These are phyloP conservation scores for Ophiognomonia clavigignenti-juglandacearum DNA, from an alignment of 2,329 filamentous ascomycete species.

Conservation along the genomic window DNA sequence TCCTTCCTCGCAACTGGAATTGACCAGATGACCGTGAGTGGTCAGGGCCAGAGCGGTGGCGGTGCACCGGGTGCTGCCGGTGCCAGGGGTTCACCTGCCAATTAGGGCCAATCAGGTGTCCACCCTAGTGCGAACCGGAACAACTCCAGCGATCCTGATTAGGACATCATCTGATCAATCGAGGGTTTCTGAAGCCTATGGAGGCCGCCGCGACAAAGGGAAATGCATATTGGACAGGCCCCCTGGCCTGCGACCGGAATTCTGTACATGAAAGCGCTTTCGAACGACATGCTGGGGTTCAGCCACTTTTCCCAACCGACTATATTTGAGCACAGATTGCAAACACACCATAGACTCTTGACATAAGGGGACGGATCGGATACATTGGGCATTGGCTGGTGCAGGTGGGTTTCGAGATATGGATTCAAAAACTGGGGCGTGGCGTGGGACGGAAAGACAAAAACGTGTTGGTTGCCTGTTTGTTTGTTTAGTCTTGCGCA, in stretches of 20 bases:
- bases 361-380: background rate
- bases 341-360: background rate
- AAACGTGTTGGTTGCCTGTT: background rate
- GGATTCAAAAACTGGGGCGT: background rate
- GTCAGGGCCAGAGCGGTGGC: conserved; percentile 58
- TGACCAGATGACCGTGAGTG: conserved; percentile 66
- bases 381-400: background rate
- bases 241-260: conserved; percentile 49
- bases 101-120: background rate
- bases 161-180: too few relatives aligned
- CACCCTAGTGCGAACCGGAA: too few relatives aligned
- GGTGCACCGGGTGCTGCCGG: conserved; percentile 34
- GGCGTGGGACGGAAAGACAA: background rate
- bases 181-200: too few relatives aligned
- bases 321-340: background rate
- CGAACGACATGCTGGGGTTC: background rate
- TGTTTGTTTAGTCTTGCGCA: background rate
- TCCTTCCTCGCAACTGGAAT: conserved; percentile 74
- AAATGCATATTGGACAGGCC: too few relatives aligned
- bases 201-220: too few relatives aligned
- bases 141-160: too few relatives aligned
- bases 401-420: background rate
- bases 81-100: conserved; percentile 51
- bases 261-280: conserved; percentile 8
- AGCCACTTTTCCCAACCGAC: background rate